Evolutionary conservation across 2,329 filamentous ascomycete genomes (phyloP).

Genomic region (Myriosclerotinia curreyana): DNA sequence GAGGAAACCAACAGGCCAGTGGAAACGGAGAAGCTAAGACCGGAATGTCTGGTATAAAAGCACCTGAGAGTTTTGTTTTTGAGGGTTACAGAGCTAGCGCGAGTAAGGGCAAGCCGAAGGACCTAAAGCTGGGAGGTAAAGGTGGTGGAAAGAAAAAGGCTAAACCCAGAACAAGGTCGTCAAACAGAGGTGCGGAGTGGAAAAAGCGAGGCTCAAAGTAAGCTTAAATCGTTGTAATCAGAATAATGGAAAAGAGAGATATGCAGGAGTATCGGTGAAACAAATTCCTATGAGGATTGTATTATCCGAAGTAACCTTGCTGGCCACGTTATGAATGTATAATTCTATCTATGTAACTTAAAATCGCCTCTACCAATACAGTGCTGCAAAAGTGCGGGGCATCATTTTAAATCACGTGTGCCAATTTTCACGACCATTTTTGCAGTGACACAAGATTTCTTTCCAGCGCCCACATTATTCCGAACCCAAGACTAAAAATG

Average conservation of each 20-base stretch:
- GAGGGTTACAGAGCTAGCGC: slow-evolving; percentile 73
- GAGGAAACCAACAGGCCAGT: slow-evolving; percentile 23
- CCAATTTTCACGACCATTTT: slow-evolving; percentile 11
- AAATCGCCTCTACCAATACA: not conserved
- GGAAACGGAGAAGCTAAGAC: slow-evolving; percentile 11
- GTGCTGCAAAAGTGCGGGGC: slow-evolving; percentile 13
- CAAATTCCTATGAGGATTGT: not conserved
- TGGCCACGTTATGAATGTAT: not conserved
- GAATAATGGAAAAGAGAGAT: not conserved
- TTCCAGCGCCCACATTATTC: not conserved
- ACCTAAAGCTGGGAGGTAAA: slow-evolving; percentile 56
- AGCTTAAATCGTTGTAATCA: slow-evolving; percentile 12
- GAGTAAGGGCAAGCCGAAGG: slow-evolving; percentile 62
- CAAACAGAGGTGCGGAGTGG: slow-evolving; percentile 39
- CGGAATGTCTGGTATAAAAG: slow-evolving; percentile 41
- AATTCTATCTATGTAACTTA: not conserved
- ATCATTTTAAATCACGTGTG: slow-evolving; percentile 3
- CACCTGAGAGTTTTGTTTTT: slow-evolving; percentile 72
- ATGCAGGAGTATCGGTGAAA: slow-evolving; percentile 3
- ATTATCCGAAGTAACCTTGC: not conserved
- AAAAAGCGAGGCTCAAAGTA: slow-evolving; percentile 43
- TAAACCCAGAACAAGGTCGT: slow-evolving; percentile 42
- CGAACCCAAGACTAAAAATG: slow-evolving; percentile 2
- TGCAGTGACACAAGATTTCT: not conserved
- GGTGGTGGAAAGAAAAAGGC: slow-evolving; percentile 52